Conservation (phyloP, 495 filamentous ascomycete genomes). For the Penicillium pancosmium region DNA sequence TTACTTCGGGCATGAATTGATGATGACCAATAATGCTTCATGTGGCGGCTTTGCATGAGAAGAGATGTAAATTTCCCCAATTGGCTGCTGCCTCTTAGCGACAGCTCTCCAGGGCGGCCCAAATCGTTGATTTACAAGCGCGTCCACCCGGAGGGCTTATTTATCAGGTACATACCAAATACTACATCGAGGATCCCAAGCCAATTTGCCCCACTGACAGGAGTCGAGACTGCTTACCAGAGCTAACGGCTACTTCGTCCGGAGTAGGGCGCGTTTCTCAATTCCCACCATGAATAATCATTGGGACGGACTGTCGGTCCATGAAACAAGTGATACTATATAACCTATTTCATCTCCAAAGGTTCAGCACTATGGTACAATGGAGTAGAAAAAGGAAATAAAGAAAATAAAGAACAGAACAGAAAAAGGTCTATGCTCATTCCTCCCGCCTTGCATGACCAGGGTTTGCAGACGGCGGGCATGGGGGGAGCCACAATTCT, state of each 20-base stretch:
- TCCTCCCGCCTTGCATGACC: too few relatives aligned
- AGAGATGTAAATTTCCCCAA: background rate
- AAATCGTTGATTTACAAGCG: background rate
- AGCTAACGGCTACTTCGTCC: background rate
- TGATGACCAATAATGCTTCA: constrained; percentile 7
- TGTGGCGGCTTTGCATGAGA: background rate
- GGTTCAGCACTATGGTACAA: too few relatives aligned
- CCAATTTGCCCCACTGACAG: background rate
- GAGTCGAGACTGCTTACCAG: background rate
- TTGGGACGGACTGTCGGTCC: background rate
- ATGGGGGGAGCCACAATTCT: too few relatives aligned
- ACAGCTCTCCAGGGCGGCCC: background rate
- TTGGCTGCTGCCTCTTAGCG: background rate
- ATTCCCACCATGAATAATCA: too few relatives aligned
- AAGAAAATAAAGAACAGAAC: background rate
- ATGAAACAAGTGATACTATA: background rate
- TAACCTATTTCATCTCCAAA: background rate
- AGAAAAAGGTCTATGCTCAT: too few relatives aligned
- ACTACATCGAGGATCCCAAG: background rate
- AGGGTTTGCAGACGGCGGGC: too few relatives aligned
- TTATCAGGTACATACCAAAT: background rate
- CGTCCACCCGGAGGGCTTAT: background rate
- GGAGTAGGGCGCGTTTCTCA: too few relatives aligned
- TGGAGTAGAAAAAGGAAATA: background rate
- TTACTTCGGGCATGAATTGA: background rate